These are phyloP conservation scores for Rubia tinctorum DNA, from an alignment of 305 asterid genomes.

Conservation along the genomic window DNA sequence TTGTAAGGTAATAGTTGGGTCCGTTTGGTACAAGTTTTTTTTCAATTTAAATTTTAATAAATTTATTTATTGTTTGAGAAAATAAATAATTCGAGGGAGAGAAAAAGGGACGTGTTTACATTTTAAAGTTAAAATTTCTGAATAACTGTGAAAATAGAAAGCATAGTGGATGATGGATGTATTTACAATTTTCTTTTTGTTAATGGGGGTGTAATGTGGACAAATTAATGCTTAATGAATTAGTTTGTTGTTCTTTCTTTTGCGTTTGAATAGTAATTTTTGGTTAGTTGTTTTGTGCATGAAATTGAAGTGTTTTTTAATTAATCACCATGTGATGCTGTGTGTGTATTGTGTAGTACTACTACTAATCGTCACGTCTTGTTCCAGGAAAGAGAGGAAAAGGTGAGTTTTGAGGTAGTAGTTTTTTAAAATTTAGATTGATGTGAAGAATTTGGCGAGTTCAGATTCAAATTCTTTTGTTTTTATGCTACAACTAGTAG, in stretches of 20 bases:
- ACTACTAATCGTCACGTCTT: neutral
- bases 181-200: slow-evolving; percentile 26
- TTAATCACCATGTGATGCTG: neutral
- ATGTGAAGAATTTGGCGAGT: neutral
- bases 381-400: neutral
- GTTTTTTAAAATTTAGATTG: neutral
- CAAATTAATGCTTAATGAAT: slow-evolving; percentile 31
- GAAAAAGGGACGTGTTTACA: slow-evolving; percentile 14
- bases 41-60: slow-evolving; percentile 17
- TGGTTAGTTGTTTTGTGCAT: neutral
- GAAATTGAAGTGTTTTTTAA: neutral
- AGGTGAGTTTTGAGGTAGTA: neutral
- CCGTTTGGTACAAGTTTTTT: slow-evolving; percentile 33
- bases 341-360: neutral
- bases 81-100: slow-evolving; percentile 35
- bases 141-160: slow-evolving; percentile 28
- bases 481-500: neutral
- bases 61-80: slow-evolving; percentile 59
- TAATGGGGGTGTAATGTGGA: slow-evolving; percentile 55
- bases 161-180: slow-evolving; percentile 29
- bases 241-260: slow-evolving; percentile 18
- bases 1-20: slow-evolving; percentile 27
- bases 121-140: slow-evolving; percentile 10
- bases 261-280: too few relatives aligned
- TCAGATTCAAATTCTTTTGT: neutral